A percentile compares a stretch with the other conserved stretches of the same genome.
Evolutionary conservation across 352 stramenopile genomes (phyloP).

Genomic region (Peronospora tabacina): DNA sequence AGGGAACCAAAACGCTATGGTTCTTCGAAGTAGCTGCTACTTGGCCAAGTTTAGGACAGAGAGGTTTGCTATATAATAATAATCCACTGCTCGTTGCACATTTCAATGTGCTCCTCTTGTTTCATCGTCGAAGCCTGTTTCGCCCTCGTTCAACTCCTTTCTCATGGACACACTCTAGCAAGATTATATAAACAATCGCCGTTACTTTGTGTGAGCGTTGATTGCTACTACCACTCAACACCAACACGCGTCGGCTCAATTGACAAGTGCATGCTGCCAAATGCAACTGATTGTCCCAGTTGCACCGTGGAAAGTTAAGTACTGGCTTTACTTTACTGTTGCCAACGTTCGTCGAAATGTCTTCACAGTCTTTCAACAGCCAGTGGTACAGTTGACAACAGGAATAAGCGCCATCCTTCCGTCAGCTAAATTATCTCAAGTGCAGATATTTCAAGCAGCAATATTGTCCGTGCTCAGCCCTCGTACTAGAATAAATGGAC

Average conservation of each 20-base stretch:
- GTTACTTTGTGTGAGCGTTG: constrained; percentile 11
- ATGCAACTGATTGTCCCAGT: constrained; percentile 26
- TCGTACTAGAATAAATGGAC: constrained; percentile 9
- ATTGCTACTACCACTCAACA: constrained; percentile 11
- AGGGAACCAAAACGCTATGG: constrained; percentile 6
- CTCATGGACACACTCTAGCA: too few relatives aligned
- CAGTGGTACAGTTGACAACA: constrained; percentile 1
- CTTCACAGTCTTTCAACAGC: constrained; percentile 16
- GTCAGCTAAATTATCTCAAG: constrained; percentile 10
- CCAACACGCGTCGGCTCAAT: background rate
- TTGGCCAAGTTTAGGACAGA: constrained; percentile 14
- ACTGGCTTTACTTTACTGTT: too few relatives aligned
- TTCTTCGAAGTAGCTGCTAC: constrained; percentile 11
- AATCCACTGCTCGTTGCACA: constrained; percentile 27
- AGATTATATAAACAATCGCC: too few relatives aligned
- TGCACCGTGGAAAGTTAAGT: constrained; percentile 24
- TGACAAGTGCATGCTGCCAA: constrained; percentile 8
- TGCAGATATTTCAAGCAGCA: background rate
- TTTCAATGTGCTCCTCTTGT: constrained; percentile 8
- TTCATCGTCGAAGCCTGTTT: constrained; percentile 20
- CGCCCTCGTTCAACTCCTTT: constrained; percentile 17
- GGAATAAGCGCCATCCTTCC: constrained; percentile 13
- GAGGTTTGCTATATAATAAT: constrained; percentile 38
- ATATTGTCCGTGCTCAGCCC: background rate
- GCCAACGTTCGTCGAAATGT: too few relatives aligned